Evolutionary conservation across 2,329 filamentous ascomycete species (phyloP).

Genomic region (Aspergillus sergii): DNA sequence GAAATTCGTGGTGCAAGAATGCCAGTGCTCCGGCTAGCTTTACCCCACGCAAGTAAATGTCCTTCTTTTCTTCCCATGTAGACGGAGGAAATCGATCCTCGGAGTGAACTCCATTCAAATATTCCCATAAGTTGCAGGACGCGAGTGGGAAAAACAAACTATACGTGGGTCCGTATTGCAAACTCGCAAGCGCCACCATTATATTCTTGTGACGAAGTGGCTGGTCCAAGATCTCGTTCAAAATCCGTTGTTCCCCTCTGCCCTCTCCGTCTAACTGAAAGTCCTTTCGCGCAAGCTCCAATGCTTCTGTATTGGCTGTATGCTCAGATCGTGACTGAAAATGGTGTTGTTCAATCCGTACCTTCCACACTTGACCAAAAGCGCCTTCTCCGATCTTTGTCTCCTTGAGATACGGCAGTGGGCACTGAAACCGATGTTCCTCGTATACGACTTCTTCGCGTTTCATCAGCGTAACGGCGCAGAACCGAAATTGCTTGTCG

Average conservation of each 20-base stretch:
- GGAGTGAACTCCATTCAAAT: conserved; percentile 32
- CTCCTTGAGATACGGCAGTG: conserved; percentile 38
- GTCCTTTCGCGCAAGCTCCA: conserved; percentile 41
- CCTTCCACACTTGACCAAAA: conserved; percentile 34
- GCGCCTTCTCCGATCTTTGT: conserved; percentile 33
- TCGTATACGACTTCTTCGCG: conserved; percentile 30
- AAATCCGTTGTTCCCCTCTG: conserved; percentile 34
- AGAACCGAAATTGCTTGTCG: conserved; percentile 36
- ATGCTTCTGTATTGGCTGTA: conserved; percentile 10
- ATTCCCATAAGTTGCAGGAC: conserved; percentile 40
- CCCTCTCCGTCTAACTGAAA: conserved; percentile 28
- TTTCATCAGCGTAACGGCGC: conserved; percentile 32
- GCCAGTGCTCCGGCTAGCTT: conserved; percentile 39
- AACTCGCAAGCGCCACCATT: conserved; percentile 39
- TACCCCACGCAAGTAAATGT: conserved; percentile 31
- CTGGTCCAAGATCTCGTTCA: conserved; percentile 39
- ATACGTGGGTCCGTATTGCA: conserved; percentile 38
- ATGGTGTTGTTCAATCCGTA: conserved; percentile 39
- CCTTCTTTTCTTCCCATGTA: conserved; percentile 21
- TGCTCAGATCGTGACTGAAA: conserved; percentile 26
- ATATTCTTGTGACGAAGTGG: conserved; percentile 38
- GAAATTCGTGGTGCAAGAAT: conserved; percentile 43
- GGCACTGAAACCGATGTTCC: conserved; percentile 23
- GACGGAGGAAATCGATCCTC: conserved; percentile 12
- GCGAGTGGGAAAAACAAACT: conserved; percentile 48